These are phyloP conservation scores for Phytophthora pseudosyringae DNA, from an alignment of 352 stramenopile genomes.

Conservation along the genomic window DNA sequence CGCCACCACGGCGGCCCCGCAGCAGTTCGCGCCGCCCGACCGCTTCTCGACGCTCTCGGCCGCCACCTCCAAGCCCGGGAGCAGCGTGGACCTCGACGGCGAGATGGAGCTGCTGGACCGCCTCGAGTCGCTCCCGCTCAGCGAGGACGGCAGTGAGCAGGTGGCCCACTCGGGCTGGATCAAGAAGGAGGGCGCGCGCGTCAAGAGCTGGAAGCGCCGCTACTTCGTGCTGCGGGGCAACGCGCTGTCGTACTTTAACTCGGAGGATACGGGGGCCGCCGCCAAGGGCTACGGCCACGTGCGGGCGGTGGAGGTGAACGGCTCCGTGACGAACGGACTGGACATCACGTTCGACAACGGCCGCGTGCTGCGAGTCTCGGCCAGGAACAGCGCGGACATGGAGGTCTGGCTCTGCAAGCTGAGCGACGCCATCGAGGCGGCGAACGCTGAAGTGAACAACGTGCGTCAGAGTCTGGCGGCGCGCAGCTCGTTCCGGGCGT, in stretches of 20 bases:
- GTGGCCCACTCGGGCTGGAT: conserved; percentile 82
- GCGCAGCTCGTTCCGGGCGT: conserved; percentile 51
- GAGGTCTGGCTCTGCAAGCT: conserved; percentile 78
- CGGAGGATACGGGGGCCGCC: conserved; percentile 67
- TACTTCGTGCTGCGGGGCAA: conserved; percentile 83
- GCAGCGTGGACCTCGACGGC: conserved; percentile 49
- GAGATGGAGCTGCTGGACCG: conserved; percentile 61
- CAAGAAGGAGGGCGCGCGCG: conserved; percentile 75
- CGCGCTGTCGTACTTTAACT: conserved; percentile 86
- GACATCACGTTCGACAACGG: conserved; percentile 83
- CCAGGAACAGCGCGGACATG: conserved; percentile 67
- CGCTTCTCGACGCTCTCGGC: conserved; percentile 58
- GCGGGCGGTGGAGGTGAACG: conserved; percentile 74
- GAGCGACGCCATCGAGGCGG: conserved; percentile 72
- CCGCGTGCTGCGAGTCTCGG: conserved; percentile 72
- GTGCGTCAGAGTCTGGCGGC: conserved; percentile 58
- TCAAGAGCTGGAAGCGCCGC: conserved; percentile 86
- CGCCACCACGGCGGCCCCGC: conserved; percentile 42
- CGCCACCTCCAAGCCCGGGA: conserved; percentile 7
- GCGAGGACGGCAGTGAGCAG: conserved; percentile 44
- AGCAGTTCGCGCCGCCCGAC: conserved; percentile 33
- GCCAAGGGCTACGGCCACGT: conserved; percentile 88
- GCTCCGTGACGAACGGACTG: conserved; percentile 60
- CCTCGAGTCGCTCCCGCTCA: conserved; percentile 61
- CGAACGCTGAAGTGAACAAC: conserved; percentile 64